Conservation (phyloP, 768 basidiomycete species). For the Clitopilus hobsonii region DNA sequence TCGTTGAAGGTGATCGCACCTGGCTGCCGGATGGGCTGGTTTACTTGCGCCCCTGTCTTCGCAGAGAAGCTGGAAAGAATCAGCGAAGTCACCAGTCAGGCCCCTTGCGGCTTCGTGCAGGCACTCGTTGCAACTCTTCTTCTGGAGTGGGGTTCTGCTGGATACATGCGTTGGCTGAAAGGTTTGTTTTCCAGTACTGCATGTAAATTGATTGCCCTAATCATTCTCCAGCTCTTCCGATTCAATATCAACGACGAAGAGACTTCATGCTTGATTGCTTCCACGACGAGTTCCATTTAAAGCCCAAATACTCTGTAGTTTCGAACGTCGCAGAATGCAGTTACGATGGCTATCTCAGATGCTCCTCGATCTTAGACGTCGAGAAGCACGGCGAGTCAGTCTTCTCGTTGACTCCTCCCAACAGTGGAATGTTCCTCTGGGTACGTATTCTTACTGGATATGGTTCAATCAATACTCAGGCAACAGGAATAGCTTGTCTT, state of each 20-base stretch:
- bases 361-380: background rate
- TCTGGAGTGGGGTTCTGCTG: constrained; percentile 60
- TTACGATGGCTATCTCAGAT: constrained; percentile 21
- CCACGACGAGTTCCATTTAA: constrained; percentile 55
- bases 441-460: constrained; percentile 24
- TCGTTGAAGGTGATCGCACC: constrained; percentile 64
- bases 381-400: constrained; percentile 23
- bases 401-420: constrained; percentile 71
- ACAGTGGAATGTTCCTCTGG: constrained; percentile 84
- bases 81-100: constrained; percentile 64
- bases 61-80: constrained; percentile 70
- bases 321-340: constrained; percentile 23
- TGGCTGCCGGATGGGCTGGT: constrained; percentile 75
- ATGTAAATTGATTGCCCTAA: background rate
- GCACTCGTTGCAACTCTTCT: constrained; percentile 60
- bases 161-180: constrained; percentile 75
- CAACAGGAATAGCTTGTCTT: constrained; percentile 53
- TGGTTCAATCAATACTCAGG: background rate
- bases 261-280: constrained; percentile 64
- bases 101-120: constrained; percentile 62
- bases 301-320: constrained; percentile 2
- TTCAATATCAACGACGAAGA: constrained; percentile 54
- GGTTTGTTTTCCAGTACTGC: constrained; percentile 29
- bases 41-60: constrained; percentile 72
- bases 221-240: constrained; percentile 35